Evolutionary conservation across 306 rosid species (phyloP).

Genomic region (Dalbergia cultrata): DNA sequence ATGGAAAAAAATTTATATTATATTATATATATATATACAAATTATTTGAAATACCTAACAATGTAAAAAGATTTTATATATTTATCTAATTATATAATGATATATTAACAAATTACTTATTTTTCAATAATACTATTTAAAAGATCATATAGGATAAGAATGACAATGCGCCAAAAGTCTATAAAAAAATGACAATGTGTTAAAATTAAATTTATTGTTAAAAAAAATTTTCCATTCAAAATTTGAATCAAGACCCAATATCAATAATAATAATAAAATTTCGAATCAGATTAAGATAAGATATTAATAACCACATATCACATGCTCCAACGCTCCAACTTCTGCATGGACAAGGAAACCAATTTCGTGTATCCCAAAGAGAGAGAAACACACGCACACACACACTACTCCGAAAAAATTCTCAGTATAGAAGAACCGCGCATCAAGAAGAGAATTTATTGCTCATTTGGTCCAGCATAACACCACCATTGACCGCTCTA

Average conservation of each 20-base stretch:
- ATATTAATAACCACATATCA: conserved; percentile 6
- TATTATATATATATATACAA: too few relatives aligned
- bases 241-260: conserved; percentile 44
- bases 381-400: not conserved
- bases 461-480: not conserved
- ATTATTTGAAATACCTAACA: too few relatives aligned
- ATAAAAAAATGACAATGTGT: too few relatives aligned
- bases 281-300: conserved; percentile 35
- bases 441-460: not conserved
- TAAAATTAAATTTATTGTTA: too few relatives aligned
- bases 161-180: too few relatives aligned
- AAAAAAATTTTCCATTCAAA: conserved; percentile 36
- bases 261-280: not conserved
- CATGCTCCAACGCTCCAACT: not conserved
- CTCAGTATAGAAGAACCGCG: not conserved
- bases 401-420: conserved; percentile 19
- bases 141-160: too few relatives aligned
- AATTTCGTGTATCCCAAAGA: conserved; percentile 41
- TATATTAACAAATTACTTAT: too few relatives aligned
- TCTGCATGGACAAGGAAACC: not conserved
- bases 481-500: not conserved
- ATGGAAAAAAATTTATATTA: too few relatives aligned
- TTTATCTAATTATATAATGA: too few relatives aligned
- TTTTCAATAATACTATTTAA: too few relatives aligned
- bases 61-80: too few relatives aligned